Evolutionary conservation across 2,329 filamentous ascomycete species (phyloP).

Genomic region (Malbranchea zuffiana): DNA sequence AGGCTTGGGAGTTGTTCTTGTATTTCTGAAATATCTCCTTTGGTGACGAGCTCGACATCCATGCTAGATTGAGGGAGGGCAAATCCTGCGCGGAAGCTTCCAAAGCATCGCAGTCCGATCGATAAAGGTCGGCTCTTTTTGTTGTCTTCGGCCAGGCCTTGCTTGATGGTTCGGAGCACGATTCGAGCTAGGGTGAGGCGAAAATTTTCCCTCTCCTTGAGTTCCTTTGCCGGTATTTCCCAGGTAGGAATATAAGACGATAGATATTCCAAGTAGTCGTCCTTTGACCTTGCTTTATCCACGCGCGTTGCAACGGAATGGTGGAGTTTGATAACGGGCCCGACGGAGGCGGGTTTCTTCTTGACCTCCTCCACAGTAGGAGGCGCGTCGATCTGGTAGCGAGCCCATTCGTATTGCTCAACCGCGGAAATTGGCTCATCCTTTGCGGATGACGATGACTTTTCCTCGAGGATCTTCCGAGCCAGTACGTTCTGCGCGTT

Average conservation of each 20-base stretch:
- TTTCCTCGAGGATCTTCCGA: background rate
- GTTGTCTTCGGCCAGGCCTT: background rate
- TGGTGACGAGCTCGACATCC: conserved; percentile 53
- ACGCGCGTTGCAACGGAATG: too few relatives aligned
- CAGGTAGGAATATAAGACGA: conserved; percentile 3
- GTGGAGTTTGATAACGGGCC: too few relatives aligned
- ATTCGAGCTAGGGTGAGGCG: conserved; percentile 4
- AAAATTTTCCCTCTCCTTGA: conserved; percentile 7
- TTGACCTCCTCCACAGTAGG: conserved; percentile 1
- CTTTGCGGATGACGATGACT: background rate
- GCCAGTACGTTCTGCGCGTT: conserved; percentile 7
- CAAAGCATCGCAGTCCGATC: conserved; percentile 55
- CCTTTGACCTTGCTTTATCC: conserved; percentile 5
- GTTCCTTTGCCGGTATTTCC: conserved; percentile 2
- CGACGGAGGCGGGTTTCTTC: too few relatives aligned
- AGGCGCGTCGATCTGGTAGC: conserved; percentile 10
- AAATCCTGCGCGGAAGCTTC: conserved; percentile 74
- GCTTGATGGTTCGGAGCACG: conserved; percentile 4
- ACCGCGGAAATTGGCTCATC: conserved; percentile 5
- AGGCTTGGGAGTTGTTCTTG: conserved; percentile 59
- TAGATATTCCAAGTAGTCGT: conserved; percentile 9
- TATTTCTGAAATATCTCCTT: conserved; percentile 41
- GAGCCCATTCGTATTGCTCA: conserved; percentile 12
- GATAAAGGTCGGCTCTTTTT: background rate
- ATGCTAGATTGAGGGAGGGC: conserved; percentile 82